These are phyloP conservation scores for Dorcoceras hygrometricum DNA, from an alignment of 257 asterid species.

Conservation along the genomic window DNA sequence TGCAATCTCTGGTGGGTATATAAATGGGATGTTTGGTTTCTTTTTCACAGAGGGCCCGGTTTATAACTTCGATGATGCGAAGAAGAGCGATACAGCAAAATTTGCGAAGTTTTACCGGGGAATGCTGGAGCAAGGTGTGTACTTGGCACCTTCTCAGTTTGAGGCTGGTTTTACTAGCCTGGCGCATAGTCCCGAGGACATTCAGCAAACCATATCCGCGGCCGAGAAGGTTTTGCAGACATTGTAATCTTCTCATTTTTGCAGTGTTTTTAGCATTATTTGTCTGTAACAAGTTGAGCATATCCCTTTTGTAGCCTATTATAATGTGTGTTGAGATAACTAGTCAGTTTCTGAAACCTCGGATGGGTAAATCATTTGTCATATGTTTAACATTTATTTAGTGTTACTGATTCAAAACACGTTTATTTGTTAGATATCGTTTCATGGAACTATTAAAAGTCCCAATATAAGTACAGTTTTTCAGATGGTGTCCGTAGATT, in stretches of 20 bases:
- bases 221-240: conserved; percentile 76
- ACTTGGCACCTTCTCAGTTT: conserved; percentile 93
- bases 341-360: conserved; percentile 17
- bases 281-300: conserved; percentile 19
- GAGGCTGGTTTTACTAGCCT: conserved; percentile 98
- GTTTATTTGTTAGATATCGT: too few relatives aligned
- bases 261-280: not conserved
- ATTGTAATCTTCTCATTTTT: conserved; percentile 28
- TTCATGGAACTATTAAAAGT: too few relatives aligned
- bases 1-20: conserved; percentile 77
- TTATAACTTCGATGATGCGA: conserved; percentile 76
- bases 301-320: conserved; percentile 27
- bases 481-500: too few relatives aligned
- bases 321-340: conserved; percentile 23
- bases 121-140: conserved; percentile 95
- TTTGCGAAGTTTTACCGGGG: conserved; percentile 74
- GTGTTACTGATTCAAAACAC: not conserved
- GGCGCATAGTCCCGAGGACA: conserved; percentile 75
- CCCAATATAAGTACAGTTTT: too few relatives aligned
- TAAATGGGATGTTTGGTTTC: conserved; percentile 94
- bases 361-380: conserved; percentile 25
- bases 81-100: conserved; percentile 81
- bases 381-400: too few relatives aligned
- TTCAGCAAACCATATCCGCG: conserved; percentile 75
- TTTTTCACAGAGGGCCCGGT: conserved; percentile 89